Conservation (phyloP, 805 yeast species). For the Teunomyces pallodes region DNA sequence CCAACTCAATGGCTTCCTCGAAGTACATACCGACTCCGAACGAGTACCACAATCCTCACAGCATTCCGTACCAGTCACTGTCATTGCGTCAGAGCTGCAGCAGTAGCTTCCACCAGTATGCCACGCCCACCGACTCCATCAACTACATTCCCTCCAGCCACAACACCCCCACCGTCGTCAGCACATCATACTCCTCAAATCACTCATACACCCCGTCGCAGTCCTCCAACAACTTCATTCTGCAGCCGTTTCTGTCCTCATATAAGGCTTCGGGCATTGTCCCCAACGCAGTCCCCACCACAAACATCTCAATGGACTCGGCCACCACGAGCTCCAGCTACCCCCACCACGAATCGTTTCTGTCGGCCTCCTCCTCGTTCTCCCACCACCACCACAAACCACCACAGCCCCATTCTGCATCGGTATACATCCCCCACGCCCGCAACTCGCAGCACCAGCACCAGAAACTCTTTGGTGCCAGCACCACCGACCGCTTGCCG, state of each 20-base stretch:
- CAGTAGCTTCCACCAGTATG: conserved; percentile 8
- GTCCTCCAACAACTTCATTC: conserved; percentile 4
- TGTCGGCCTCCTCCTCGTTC: conserved; percentile 10
- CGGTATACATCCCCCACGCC: conserved; percentile 22
- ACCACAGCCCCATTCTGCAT: conserved; percentile 17
- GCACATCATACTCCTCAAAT: conserved; percentile 42
- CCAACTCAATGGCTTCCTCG: conserved; percentile 12
- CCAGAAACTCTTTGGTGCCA: conserved; percentile 7
- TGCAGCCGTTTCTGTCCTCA: conserved; percentile 6
- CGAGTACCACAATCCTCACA: conserved; percentile 5
- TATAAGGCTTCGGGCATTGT: conserved; percentile 10
- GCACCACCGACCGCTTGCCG: conserved; percentile 11
- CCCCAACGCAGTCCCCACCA: conserved; percentile 50
- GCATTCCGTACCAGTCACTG: conserved; percentile 6
- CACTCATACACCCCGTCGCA: conserved; percentile 34
- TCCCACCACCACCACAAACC: conserved; percentile 12
- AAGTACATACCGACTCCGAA: conserved; percentile 1
- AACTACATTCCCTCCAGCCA: conserved; percentile 41
- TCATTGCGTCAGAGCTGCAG: conserved; percentile 4
- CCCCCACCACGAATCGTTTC: neutral
- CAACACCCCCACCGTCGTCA: conserved; percentile 44
- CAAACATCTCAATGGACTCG: conserved; percentile 48
- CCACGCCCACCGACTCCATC: conserved; percentile 13
- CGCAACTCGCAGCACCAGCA: conserved; percentile 12
- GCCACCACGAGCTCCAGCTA: conserved; percentile 23